A percentile compares a stretch with the other conserved stretches of the same genome.
Evolutionary conservation across 2,329 filamentous ascomycete genomes (phyloP).

Genomic region (Pseudogymnoascus destructans): DNA sequence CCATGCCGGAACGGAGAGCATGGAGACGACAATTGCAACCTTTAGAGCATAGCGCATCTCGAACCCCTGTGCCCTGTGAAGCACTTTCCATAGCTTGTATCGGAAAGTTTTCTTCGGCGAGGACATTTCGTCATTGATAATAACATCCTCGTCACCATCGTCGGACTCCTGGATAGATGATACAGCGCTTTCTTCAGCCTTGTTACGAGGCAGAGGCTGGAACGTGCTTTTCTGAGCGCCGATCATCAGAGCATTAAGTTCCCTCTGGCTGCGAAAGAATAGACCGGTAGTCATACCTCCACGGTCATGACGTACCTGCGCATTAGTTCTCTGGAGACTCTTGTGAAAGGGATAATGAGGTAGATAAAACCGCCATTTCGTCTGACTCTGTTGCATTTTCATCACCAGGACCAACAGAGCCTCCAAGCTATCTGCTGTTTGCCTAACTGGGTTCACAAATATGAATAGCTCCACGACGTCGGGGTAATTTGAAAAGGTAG

Average conservation of each 20-base stretch:
- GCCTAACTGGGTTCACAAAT: slow-evolving; percentile 41
- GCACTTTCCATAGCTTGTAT: slow-evolving; percentile 35
- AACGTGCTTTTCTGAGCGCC: slow-evolving; percentile 26
- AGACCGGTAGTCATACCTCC: slow-evolving; percentile 42
- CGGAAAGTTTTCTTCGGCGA: slow-evolving; percentile 30
- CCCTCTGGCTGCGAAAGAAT: slow-evolving; percentile 27
- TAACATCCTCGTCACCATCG: slow-evolving; percentile 28
- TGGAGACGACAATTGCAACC: slow-evolving; percentile 36
- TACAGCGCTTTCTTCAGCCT: neutral
- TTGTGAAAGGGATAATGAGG: slow-evolving; percentile 43
- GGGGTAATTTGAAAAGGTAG: slow-evolving; percentile 34
- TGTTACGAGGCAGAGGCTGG: slow-evolving; percentile 22
- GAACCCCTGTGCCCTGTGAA: slow-evolving; percentile 43
- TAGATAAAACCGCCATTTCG: slow-evolving; percentile 32
- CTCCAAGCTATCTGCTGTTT: slow-evolving; percentile 36
- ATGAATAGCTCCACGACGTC: slow-evolving; percentile 41
- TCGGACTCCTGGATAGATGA: slow-evolving; percentile 21
- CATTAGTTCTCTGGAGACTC: slow-evolving; percentile 39
- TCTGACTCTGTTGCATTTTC: slow-evolving; percentile 33
- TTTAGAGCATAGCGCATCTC: slow-evolving; percentile 46
- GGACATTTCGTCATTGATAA: slow-evolving; percentile 29
- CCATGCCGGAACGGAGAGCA: slow-evolving; percentile 43
- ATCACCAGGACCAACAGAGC: slow-evolving; percentile 35
- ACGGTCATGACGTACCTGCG: slow-evolving; percentile 44
- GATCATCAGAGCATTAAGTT: slow-evolving; percentile 25